Evolutionary conservation across 805 yeast genomes (phyloP).

Genomic region (Candida glaebosa): DNA sequence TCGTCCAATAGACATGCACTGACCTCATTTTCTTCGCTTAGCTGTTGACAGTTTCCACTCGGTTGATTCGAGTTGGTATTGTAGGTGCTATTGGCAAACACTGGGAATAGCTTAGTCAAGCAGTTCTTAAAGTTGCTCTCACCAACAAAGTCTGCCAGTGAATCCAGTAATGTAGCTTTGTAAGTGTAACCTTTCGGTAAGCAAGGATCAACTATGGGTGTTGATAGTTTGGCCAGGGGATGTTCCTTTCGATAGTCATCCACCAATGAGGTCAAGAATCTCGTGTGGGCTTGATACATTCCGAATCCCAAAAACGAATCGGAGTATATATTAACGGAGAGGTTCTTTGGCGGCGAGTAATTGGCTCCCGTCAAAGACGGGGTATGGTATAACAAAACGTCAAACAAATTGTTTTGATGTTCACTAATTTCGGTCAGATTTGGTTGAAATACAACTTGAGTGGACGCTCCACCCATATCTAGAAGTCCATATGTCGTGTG

Average conservation of each 20-base stretch:
- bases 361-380: conserved; percentile 20
- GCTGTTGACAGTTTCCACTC: conserved; percentile 27
- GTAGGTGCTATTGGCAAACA: conserved; percentile 34
- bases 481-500: conserved; percentile 53
- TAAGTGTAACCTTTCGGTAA: conserved; percentile 45
- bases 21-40: conserved; percentile 25
- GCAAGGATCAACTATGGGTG: conserved; percentile 53
- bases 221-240: conserved; percentile 14
- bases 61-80: conserved; percentile 16
- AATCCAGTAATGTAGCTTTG: conserved; percentile 19
- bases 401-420: conserved; percentile 45
- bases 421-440: conserved; percentile 41
- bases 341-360: conserved; percentile 16
- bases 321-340: conserved; percentile 45
- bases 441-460: conserved; percentile 65
- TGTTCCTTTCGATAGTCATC: conserved; percentile 17
- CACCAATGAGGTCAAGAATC: conserved; percentile 39
- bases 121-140: conserved; percentile 51
- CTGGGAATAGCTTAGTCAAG: conserved; percentile 43
- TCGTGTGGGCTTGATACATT: conserved; percentile 49
- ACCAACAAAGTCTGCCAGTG: conserved; percentile 44
- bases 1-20: conserved; percentile 52
- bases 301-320: conserved; percentile 62
- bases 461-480: conserved; percentile 65
- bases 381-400: conserved; percentile 38